Evolutionary conservation across 1,284 basidiomycete genomes (phyloP).

Genomic region (Caloboletus inedulis): DNA sequence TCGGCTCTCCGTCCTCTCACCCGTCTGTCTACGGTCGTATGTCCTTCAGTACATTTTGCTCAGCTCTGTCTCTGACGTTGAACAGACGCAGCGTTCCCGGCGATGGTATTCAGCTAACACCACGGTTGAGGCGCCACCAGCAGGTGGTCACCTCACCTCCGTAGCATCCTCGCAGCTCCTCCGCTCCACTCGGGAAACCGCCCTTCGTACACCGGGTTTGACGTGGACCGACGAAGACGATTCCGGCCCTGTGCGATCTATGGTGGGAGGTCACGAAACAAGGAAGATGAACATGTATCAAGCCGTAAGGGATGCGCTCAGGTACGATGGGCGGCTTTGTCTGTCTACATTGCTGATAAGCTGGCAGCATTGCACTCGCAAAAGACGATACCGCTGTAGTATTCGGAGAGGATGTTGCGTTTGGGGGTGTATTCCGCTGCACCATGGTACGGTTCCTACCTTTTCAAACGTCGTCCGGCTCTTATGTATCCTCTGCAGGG

Average conservation of each 20-base stretch:
- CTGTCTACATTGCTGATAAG: conserved; percentile 1
- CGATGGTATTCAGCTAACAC: conserved; percentile 44
- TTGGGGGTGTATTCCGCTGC: conserved; percentile 91
- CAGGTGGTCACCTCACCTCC: conserved; percentile 71
- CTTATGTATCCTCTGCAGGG: conserved; percentile 48
- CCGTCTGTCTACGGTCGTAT: conserved; percentile 22
- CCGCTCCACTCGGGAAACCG: conserved; percentile 59
- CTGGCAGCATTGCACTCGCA: conserved; percentile 68
- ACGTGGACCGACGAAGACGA: conserved; percentile 64
- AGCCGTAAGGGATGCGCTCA: conserved; percentile 84
- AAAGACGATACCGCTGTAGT: conserved; percentile 86
- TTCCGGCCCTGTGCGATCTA: conserved; percentile 40
- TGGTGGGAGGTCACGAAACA: conserved; percentile 76
- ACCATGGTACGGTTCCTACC: conserved; percentile 56
- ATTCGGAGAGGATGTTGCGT: conserved; percentile 93
- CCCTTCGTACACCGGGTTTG: conserved; percentile 71
- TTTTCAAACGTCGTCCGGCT: background rate
- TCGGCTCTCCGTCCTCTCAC: conserved; percentile 17
- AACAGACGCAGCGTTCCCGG: conserved; percentile 7
- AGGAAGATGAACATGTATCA: conserved; percentile 91
- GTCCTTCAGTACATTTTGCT: conserved; percentile 6
- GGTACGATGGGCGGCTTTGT: conserved; percentile 40
- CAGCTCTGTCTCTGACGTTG: background rate
- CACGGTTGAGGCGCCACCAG: conserved; percentile 60
- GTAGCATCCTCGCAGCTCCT: conserved; percentile 64